A percentile compares a stretch with the other conserved stretches of the same genome.
Evolutionary conservation across 208 protist genomes (phyloP).

Genomic region (Balamuthia mandrillaris): DNA sequence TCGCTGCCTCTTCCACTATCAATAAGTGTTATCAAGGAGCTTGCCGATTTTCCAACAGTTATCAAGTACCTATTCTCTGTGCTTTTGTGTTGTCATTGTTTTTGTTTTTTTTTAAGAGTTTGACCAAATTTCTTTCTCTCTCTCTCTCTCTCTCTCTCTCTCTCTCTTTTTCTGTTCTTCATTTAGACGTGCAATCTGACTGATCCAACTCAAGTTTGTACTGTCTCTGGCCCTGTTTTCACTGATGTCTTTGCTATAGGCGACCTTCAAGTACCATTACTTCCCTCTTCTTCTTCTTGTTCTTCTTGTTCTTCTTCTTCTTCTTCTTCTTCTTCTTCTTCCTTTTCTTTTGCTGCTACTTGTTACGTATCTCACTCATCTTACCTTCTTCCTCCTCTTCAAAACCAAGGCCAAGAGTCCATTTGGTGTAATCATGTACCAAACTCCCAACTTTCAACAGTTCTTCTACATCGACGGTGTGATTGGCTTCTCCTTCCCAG

Average conservation of each 20-base stretch:
- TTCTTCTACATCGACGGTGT: too few relatives aligned
- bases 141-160: neutral
- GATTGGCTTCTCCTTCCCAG: too few relatives aligned
- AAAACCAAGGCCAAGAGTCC: neutral
- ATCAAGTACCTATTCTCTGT: neutral
- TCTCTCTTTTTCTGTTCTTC: neutral
- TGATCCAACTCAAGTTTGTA: neutral
- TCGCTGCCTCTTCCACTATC: too few relatives aligned
- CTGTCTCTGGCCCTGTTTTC: neutral
- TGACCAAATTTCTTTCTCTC: neutral
- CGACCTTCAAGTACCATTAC: neutral
- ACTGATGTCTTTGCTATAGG: neutral
- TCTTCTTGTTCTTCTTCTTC: neutral
- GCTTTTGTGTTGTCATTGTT: neutral
- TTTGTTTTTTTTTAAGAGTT: neutral
- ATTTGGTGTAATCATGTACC: conserved; percentile 15
- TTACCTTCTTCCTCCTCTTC: conserved; percentile 27
- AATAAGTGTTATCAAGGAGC: too few relatives aligned
- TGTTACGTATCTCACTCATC: neutral
- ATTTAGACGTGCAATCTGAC: neutral
- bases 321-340: neutral
- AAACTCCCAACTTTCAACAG: too few relatives aligned
- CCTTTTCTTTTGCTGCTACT: neutral
- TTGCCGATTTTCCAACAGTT: too few relatives aligned
- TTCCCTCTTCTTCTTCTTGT: neutral